Percentiles rank a stretch among this genome's conserved stretches.
These are phyloP conservation scores for Adansonia rubrostipa DNA, from an alignment of 441 rosid species.

Conservation along the genomic window DNA sequence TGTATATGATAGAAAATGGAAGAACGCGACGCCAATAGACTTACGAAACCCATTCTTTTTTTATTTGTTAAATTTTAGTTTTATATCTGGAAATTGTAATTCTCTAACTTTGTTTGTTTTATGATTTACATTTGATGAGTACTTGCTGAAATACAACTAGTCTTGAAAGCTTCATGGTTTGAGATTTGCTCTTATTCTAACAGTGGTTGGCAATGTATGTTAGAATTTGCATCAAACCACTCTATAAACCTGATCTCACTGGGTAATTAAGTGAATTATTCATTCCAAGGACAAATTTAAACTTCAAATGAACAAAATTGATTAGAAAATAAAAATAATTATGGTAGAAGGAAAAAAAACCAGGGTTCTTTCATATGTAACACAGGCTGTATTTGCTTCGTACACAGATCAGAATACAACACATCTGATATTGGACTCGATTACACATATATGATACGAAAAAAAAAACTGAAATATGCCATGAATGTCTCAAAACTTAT, in stretches of 20 bases:
- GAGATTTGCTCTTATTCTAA: background rate
- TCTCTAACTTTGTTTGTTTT: background rate
- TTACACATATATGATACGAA: too few relatives aligned
- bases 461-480: too few relatives aligned
- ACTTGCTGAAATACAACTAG: background rate
- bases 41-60: background rate
- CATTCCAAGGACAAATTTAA: background rate
- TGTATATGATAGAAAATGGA: slow-evolving; percentile 19
- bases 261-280: background rate
- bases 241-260: background rate
- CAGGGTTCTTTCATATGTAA: background rate
- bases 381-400: background rate
- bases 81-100: slow-evolving; percentile 7
- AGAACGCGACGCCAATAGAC: too few relatives aligned
- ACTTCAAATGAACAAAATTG: background rate
- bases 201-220: background rate
- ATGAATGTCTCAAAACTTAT: too few relatives aligned
- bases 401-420: background rate
- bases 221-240: too few relatives aligned
- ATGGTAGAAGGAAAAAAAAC: background rate
- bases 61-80: background rate
- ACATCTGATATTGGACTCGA: background rate
- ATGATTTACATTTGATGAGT: background rate
- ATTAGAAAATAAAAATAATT: background rate
- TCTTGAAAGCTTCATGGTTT: background rate